A percentile compares a stretch with the other conserved stretches of the same genome.
Evolutionary conservation across 208 protist species (phyloP).

Genomic region (Wallacemonas rigidus): DNA sequence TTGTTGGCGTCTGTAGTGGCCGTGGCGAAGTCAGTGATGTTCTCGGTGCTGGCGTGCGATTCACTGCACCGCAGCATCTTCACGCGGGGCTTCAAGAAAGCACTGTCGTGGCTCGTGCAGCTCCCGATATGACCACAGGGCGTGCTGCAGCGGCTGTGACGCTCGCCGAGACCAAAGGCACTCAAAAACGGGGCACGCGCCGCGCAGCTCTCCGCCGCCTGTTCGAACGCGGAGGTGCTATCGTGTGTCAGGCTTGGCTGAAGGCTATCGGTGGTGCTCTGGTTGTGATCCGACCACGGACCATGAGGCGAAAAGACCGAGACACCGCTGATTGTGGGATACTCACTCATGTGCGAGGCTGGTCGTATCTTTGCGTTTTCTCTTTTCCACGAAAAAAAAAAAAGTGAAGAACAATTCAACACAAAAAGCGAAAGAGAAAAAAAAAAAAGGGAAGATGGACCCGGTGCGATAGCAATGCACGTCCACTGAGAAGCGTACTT

Average conservation of each 20-base stretch:
- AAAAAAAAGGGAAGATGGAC: conserved; percentile 8
- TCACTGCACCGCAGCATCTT: conserved; percentile 10
- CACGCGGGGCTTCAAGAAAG: conserved; percentile 12
- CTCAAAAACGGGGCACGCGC: conserved; percentile 9
- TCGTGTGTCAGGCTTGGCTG: neutral
- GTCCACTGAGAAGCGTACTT: no score
- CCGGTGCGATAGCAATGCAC: no score
- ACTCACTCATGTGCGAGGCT: neutral
- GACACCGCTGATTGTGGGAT: neutral
- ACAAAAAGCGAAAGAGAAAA: conserved; percentile 17
- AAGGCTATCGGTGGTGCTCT: neutral
- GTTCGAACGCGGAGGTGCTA: neutral
- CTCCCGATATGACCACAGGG: conserved; percentile 6
- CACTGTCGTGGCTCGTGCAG: conserved; percentile 5
- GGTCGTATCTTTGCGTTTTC: neutral
- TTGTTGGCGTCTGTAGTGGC: neutral
- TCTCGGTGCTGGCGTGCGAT: neutral
- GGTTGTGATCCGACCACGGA: neutral
- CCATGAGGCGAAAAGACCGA: neutral
- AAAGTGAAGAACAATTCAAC: conserved; percentile 1
- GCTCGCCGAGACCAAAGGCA: conserved; percentile 8
- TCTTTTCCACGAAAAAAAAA: neutral
- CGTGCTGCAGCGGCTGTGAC: conserved; percentile 16
- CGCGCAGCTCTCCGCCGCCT: neutral
- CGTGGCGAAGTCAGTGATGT: neutral